Evolutionary conservation across 2,329 filamentous ascomycete genomes (phyloP).

Genomic region (Colletotrichum magnum): DNA sequence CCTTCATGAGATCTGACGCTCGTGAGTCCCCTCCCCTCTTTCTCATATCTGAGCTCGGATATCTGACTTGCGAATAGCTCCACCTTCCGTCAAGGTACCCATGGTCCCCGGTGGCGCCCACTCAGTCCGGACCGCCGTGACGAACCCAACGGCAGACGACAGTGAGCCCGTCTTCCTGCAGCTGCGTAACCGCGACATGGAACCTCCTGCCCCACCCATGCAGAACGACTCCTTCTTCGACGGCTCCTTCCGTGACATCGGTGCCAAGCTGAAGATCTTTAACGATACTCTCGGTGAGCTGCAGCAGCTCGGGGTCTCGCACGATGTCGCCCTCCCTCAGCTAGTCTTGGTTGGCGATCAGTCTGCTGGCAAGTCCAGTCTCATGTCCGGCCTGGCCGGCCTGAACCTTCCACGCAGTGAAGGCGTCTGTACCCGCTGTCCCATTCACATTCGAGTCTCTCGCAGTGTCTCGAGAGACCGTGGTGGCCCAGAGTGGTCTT

Average conservation of each 20-base stretch:
- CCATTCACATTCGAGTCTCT: conserved; percentile 82
- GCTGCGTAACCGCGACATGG: conserved; percentile 49
- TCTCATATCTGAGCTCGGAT: background rate
- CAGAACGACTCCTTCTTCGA: conserved; percentile 55
- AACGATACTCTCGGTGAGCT: conserved; percentile 78
- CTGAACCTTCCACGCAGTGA: conserved; percentile 79
- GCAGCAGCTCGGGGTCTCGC: conserved; percentile 79
- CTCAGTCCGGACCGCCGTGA: conserved; percentile 26
- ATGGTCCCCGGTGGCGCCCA: conserved; percentile 3
- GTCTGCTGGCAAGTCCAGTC: conserved; percentile 83
- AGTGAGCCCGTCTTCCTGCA: conserved; percentile 56
- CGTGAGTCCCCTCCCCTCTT: conserved; percentile 48
- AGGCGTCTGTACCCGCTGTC: conserved; percentile 85
- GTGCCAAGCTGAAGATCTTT: conserved; percentile 73
- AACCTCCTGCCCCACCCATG: conserved; percentile 43
- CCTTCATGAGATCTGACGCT: conserved; percentile 53
- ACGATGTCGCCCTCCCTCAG: conserved; percentile 80
- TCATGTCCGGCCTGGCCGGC: conserved; percentile 75
- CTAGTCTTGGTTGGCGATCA: conserved; percentile 90
- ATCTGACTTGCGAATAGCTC: conserved; percentile 45
- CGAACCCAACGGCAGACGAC: conserved; percentile 43
- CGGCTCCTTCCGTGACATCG: conserved; percentile 67
- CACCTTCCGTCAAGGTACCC: conserved; percentile 51
- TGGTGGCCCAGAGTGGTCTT: conserved; percentile 70
- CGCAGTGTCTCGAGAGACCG: conserved; percentile 51